A percentile compares a stretch with the other conserved stretches of the same genome.
Conservation (phyloP, 192 early-diverging fungal genomes). For the Umbelopsis sp. region DNA sequence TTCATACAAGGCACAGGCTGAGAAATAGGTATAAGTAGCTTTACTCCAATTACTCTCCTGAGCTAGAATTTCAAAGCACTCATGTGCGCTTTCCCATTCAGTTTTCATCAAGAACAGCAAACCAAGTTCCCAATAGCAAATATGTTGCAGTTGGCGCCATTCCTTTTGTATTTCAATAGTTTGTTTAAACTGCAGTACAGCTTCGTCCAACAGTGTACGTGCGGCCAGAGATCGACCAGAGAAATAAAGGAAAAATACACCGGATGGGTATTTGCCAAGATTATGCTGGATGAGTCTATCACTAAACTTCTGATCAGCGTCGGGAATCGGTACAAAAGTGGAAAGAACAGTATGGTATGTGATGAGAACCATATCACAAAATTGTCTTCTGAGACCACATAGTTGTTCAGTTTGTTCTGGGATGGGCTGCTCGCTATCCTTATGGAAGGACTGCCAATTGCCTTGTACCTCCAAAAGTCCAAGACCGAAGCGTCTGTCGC, state of each 20-base stretch:
- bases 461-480: constrained; percentile 70
- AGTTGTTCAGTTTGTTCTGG: constrained; percentile 23
- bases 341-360: constrained; percentile 81
- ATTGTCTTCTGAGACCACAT: constrained; percentile 70
- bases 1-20: constrained; percentile 62
- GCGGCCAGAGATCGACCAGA: constrained; percentile 64
- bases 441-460: constrained; percentile 60
- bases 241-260: constrained; percentile 78
- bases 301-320: constrained; percentile 68
- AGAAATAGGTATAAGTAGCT: constrained; percentile 79
- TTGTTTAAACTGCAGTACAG: constrained; percentile 59
- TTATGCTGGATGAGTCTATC: constrained; percentile 57
- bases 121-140: constrained; percentile 84
- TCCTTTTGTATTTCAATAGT: constrained; percentile 60
- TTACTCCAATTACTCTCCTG: constrained; percentile 88
- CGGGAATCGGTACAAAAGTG: constrained; percentile 68
- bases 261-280: constrained; percentile 57
- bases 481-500: constrained; percentile 77
- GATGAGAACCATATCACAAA: constrained; percentile 76
- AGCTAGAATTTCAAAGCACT: constrained; percentile 65
- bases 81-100: constrained; percentile 61
- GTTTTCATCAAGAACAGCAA: constrained; percentile 64
- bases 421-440: constrained; percentile 23
- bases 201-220: constrained; percentile 56
- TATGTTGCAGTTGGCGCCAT: constrained; percentile 81